These are phyloP conservation scores for Hirschfeldia incana DNA, from an alignment of 345 rosid genomes.

Conservation along the genomic window DNA sequence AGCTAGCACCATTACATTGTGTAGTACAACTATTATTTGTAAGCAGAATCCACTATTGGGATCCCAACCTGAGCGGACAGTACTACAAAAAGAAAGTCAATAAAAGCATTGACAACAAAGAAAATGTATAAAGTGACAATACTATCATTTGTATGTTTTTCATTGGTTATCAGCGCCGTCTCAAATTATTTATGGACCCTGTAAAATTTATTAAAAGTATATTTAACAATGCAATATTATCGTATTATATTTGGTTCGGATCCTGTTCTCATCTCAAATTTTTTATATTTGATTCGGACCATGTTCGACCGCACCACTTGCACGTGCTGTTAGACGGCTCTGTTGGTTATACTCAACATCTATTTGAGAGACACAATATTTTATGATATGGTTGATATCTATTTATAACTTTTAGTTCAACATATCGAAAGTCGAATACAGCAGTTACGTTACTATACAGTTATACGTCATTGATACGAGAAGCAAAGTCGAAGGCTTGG, in stretches of 20 bases:
- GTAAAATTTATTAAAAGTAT: too few relatives aligned
- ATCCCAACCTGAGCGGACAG: slow-evolving; percentile 10
- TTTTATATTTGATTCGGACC: too few relatives aligned
- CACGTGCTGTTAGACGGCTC: too few relatives aligned
- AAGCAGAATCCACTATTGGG: not conserved
- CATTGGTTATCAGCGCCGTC: too few relatives aligned
- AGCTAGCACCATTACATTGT: slow-evolving; percentile 10
- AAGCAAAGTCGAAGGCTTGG: slow-evolving; percentile 13
- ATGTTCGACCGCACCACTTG: too few relatives aligned
- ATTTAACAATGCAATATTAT: too few relatives aligned
- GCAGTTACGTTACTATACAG: not conserved
- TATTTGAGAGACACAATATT: not conserved
- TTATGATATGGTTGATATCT: not conserved
- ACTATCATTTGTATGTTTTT: not conserved
- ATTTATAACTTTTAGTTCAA: not conserved
- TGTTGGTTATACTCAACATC: not conserved
- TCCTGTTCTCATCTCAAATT: too few relatives aligned
- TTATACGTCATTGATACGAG: slow-evolving; percentile 16
- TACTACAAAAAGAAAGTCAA: not conserved
- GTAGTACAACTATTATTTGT: not conserved
- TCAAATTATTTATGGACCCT: too few relatives aligned
- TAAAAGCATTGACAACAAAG: not conserved
- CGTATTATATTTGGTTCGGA: too few relatives aligned
- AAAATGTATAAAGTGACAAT: not conserved
- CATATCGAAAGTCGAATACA: not conserved